Evolutionary conservation across 768 basidiomycete species (phyloP).

Genomic region (Mycena kentingensis): DNA sequence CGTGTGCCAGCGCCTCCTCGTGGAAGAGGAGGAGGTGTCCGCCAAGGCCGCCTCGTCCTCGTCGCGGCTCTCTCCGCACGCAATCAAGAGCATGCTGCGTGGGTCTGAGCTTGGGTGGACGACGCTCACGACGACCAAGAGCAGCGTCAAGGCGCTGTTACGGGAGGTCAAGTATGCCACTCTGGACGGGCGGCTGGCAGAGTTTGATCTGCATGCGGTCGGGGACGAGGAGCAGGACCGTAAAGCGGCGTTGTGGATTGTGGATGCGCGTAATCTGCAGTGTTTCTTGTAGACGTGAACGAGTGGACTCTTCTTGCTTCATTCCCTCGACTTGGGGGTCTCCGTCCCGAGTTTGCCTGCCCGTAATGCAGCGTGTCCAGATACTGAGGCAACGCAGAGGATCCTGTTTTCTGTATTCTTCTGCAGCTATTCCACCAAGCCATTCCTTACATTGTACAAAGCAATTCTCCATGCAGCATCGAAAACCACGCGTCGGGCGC

Average conservation of each 20-base stretch:
- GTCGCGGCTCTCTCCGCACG: constrained; percentile 71
- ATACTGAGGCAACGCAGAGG: too few species aligned
- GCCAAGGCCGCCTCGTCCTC: constrained; percentile 50
- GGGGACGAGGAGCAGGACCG: background rate
- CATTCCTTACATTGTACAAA: constrained; percentile 22
- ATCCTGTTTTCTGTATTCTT: too few species aligned
- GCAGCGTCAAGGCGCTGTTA: constrained; percentile 74
- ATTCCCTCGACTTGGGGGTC: too few species aligned
- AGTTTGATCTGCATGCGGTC: constrained; percentile 10
- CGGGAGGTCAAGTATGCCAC: constrained; percentile 58
- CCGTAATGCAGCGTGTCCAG: too few species aligned
- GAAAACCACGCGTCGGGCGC: constrained; percentile 38
- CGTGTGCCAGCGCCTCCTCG: constrained; percentile 58
- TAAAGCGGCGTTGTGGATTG: constrained; percentile 64
- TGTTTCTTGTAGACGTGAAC: constrained; percentile 21
- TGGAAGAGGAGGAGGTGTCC: constrained; percentile 48
- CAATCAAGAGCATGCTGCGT: constrained; percentile 70
- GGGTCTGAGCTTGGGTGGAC: constrained; percentile 77
- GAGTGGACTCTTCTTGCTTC: background rate
- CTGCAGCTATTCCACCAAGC: too few species aligned
- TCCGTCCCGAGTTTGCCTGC: too few species aligned
- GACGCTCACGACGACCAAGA: constrained; percentile 80
- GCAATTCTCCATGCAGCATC: constrained; percentile 36
- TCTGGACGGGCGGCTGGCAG: constrained; percentile 36
- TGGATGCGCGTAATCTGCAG: constrained; percentile 76